These are phyloP conservation scores for Komagataella mondaviorum DNA, from an alignment of 805 yeast genomes.

Conservation along the genomic window DNA sequence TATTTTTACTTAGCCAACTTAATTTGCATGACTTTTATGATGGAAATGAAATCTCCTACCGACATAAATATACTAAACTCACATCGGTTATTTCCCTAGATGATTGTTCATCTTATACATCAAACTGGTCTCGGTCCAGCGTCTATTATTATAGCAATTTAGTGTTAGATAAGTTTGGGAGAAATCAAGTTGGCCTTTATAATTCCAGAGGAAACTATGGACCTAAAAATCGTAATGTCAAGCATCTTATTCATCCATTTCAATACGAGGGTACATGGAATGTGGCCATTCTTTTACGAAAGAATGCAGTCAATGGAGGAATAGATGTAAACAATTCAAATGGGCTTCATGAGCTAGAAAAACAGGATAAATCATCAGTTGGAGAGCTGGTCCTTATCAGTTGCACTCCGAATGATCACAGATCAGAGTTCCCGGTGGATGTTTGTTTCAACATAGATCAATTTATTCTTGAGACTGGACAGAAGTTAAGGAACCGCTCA, in stretches of 20 bases:
- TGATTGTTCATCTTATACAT: not conserved
- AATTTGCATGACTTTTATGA: not conserved
- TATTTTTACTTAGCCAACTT: not conserved
- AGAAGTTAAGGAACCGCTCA: constrained; percentile 13
- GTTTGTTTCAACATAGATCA: constrained; percentile 13
- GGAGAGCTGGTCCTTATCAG: constrained; percentile 12
- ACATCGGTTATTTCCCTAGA: not conserved
- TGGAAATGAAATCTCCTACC: not conserved
- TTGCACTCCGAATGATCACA: constrained; percentile 8
- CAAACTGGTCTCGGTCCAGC: constrained; percentile 16
- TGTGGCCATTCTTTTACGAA: constrained; percentile 16
- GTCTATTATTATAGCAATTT: constrained; percentile 15
- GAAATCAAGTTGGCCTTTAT: constrained; percentile 10
- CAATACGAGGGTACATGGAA: constrained; percentile 18
- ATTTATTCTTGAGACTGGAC: constrained; percentile 13
- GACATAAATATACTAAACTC: not conserved
- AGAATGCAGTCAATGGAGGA: constrained; percentile 4
- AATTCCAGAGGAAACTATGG: constrained; percentile 12
- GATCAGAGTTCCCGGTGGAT: constrained; percentile 9
- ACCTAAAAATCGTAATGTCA: constrained; percentile 9
- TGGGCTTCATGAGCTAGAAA: not conserved
- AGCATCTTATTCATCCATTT: constrained; percentile 17
- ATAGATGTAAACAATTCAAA: not conserved
- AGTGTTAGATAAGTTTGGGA: constrained; percentile 13
- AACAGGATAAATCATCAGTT: not conserved